Base-by-base conservation (phyloP, 768 basidiomycete species). In the Podaxis pistillaris region DNA sequence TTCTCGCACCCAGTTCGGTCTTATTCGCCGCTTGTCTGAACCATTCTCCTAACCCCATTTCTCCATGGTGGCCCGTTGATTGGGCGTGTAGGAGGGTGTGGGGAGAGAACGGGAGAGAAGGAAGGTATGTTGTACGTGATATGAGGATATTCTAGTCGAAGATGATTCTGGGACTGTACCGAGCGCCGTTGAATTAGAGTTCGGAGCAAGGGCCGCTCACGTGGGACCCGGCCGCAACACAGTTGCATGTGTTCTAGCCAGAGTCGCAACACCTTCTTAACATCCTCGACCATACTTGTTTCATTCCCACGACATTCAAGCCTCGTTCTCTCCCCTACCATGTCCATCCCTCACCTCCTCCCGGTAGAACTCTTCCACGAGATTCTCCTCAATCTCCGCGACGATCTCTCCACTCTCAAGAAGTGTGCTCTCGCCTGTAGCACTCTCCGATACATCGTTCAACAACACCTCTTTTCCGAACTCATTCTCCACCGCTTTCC, bases 351-450 rank as follows among this genome's bases (percentile, higher is more conserved):
- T 12, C 54, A 53, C 22, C 53, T 24, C 19, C 54, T 62, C 4
- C 60, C 60, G 7, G 60, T 61, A 22, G 60, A 56, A 22, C 60
- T 62, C 41, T 56, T 44, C 36, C 60, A 62, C 46, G 60, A 56
- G 24, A 56, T 56, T 2, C 19, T 62, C 19, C 44, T 22, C 19
- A 56, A 50, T 22, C 44, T 56, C 28, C 44, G 44, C 15, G 54
- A 62, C 26, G 60, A 62, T 37, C 36, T 62, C 17, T 3, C 44
- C 3, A 56, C 60, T 17, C 53, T 62, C 44, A 56, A 55, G 15
- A 28, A 47, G 28, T 62, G 60, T 38, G 41, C 60, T 8, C 60
- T 56, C 9, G 44, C 44, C 3, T 55, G 60, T 28, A 30, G 28
- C 7, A 47, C 53, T 8, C 46, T 62, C 17, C 44, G 54, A 56